Percentiles rank a stretch among this genome's conserved stretches.
phyloP scores from a whole-genome alignment of 345 rosid genomes.

The Eucalyptus pauciflora region DNA sequence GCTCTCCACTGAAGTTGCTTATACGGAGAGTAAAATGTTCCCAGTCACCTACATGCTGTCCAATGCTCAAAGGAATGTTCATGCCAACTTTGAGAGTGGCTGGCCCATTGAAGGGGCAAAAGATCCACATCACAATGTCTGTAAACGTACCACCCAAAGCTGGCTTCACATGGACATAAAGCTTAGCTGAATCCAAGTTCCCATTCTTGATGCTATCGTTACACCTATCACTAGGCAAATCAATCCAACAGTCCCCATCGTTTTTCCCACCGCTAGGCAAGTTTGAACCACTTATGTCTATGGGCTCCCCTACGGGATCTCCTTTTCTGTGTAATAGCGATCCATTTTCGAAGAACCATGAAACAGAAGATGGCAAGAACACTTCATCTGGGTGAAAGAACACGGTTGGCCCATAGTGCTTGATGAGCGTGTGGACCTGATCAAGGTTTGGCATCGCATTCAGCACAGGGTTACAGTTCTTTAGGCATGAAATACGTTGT shows the following conservation, averaged over 20 bases:
- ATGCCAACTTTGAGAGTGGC: constrained; percentile 62
- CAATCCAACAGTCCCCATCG: constrained; percentile 71
- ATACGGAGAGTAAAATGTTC: constrained; percentile 87
- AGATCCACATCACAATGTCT: constrained; percentile 81
- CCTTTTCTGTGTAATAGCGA: constrained; percentile 41
- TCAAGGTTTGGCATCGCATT: constrained; percentile 69
- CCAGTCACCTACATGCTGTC: constrained; percentile 94
- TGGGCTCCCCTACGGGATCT: constrained; percentile 13
- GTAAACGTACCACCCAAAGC: constrained; percentile 81
- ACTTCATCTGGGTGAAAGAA: constrained; percentile 55
- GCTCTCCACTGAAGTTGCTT: constrained; percentile 73
- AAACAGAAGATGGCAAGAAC: constrained; percentile 64
- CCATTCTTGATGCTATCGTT: constrained; percentile 36
- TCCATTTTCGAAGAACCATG: constrained; percentile 56
- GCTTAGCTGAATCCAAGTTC: constrained; percentile 56
- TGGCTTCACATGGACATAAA: constrained; percentile 74
- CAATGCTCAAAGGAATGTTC: constrained; percentile 41
- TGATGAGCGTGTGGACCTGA: constrained; percentile 54
- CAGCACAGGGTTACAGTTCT: constrained; percentile 37
- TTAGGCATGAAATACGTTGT: constrained; percentile 39
- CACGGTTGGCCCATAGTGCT: constrained; percentile 63
- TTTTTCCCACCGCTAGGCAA: constrained; percentile 60
- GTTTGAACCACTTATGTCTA: constrained; percentile 51
- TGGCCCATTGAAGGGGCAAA: constrained; percentile 89
- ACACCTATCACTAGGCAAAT: constrained; percentile 23